Evolutionary conservation across 2,329 filamentous ascomycete species (phyloP).

Genomic region (Aureobasidium mangrovei): DNA sequence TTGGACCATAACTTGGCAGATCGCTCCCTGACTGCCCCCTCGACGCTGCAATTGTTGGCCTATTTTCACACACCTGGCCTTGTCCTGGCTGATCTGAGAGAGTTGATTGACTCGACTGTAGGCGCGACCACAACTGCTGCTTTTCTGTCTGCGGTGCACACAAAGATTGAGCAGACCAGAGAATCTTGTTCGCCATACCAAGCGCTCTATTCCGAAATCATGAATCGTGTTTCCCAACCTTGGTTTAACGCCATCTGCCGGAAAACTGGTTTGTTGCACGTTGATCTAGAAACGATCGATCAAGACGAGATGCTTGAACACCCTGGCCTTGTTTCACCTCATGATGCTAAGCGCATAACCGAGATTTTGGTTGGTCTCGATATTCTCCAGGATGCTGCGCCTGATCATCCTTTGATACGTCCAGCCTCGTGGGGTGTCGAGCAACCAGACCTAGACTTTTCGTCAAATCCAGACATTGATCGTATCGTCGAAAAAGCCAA

Average conservation of each 20-base stretch:
- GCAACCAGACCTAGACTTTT: neutral
- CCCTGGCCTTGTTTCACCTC: neutral
- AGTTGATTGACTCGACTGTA: constrained; percentile 39
- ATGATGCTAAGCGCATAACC: constrained; percentile 1
- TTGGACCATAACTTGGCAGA: constrained; percentile 33
- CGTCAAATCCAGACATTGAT: neutral
- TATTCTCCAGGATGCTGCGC: neutral
- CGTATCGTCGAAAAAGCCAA: constrained; percentile 10
- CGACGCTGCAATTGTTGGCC: constrained; percentile 33
- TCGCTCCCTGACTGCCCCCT: constrained; percentile 22
- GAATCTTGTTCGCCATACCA: constrained; percentile 42
- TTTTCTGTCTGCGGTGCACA: constrained; percentile 30
- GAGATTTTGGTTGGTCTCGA: constrained; percentile 6
- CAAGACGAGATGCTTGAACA: constrained; percentile 38
- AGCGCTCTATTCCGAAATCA: constrained; percentile 42
- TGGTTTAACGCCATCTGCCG: constrained; percentile 61
- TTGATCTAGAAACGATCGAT: constrained; percentile 34
- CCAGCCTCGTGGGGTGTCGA: constrained; percentile 5
- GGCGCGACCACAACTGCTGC: constrained; percentile 34
- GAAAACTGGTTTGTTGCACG: constrained; percentile 60
- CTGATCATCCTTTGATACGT: constrained; percentile 7
- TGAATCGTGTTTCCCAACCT: constrained; percentile 54
- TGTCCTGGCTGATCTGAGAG: constrained; percentile 46
- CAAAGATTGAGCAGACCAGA: constrained; percentile 41
- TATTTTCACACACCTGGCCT: constrained; percentile 38